These are phyloP conservation scores for Sporothrix brunneoviolacea DNA, from an alignment of 2,329 filamentous ascomycete genomes.

Conservation along the genomic window DNA sequence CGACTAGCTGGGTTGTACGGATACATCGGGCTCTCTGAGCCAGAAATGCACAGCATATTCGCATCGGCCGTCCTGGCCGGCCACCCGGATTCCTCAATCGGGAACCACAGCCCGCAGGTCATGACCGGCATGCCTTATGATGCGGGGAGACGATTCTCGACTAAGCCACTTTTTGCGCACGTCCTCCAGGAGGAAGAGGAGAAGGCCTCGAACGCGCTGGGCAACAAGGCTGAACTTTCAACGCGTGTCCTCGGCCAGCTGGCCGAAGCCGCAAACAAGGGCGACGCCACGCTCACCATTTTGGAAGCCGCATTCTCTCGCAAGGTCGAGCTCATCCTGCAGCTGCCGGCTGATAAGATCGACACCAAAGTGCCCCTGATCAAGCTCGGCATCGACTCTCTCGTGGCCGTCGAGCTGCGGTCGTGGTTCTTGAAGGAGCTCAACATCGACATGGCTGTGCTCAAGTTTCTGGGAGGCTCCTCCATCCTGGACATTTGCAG, in stretches of 20 bases:
- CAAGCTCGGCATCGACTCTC: conserved; percentile 33
- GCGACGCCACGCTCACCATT: conserved; percentile 9
- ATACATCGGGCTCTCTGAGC: conserved; percentile 13
- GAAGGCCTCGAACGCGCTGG: background rate
- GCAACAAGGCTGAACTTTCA: conserved; percentile 11
- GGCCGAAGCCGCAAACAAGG: conserved; percentile 1
- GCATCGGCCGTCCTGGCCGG: conserved; percentile 14
- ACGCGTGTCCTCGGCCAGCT: conserved; percentile 8
- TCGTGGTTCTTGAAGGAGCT: conserved; percentile 34
- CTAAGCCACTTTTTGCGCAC: conserved; percentile 10
- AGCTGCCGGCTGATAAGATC: conserved; percentile 11
- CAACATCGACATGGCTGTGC: conserved; percentile 28
- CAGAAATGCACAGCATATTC: conserved; percentile 14
- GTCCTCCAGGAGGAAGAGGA: conserved; percentile 8
- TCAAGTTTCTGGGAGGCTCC: conserved; percentile 29
- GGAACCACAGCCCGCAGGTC: conserved; percentile 8
- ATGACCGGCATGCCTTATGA: conserved; percentile 10
- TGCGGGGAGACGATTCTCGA: conserved; percentile 11
- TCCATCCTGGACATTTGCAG: conserved; percentile 14
- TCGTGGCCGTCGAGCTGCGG: conserved; percentile 38
- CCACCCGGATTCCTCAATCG: conserved; percentile 18
- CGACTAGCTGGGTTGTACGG: conserved; percentile 14
- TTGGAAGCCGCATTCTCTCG: conserved; percentile 11
- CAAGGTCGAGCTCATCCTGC: conserved; percentile 16
- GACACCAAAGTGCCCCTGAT: conserved; percentile 22